phyloP scores from a whole-genome alignment of 2,329 filamentous ascomycete genomes.

The Xylariaceae sp. region DNA sequence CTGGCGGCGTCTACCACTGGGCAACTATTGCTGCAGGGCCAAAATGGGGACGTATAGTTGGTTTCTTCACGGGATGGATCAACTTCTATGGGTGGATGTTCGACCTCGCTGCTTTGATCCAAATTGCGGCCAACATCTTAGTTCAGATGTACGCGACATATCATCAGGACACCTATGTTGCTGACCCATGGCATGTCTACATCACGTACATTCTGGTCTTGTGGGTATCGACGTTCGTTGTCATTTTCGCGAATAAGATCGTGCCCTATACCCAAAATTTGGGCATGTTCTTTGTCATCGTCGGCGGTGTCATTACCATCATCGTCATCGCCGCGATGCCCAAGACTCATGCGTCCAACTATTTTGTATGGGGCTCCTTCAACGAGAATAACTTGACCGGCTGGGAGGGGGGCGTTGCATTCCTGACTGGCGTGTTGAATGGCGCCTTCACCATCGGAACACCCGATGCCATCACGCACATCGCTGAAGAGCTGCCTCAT shows the following conservation, averaged over 20 bases:
- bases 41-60: conserved; percentile 47
- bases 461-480: conserved; percentile 58
- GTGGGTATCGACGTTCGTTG: conserved; percentile 46
- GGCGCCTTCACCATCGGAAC: conserved; percentile 64
- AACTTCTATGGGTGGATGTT: conserved; percentile 61
- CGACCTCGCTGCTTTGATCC: conserved; percentile 53
- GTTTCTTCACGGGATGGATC: conserved; percentile 43
- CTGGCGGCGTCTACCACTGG: conserved; percentile 59
- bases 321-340: conserved; percentile 52
- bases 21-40: conserved; percentile 53
- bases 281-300: conserved; percentile 52
- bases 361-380: conserved; percentile 50
- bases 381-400: conserved; percentile 46
- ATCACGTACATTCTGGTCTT: conserved; percentile 52
- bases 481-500: conserved; percentile 55
- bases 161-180: conserved; percentile 45
- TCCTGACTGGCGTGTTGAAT: conserved; percentile 61
- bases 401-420: conserved; percentile 57
- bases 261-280: conserved; percentile 48
- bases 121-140: conserved; percentile 55
- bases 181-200: conserved; percentile 55
- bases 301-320: conserved; percentile 49
- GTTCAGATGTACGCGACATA: conserved; percentile 59
- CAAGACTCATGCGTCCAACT: conserved; percentile 40
- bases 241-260: conserved; percentile 53